Base-by-base conservation (phyloP, 2,329 filamentous ascomycete genomes). In the Aspergillus sp. region DNA sequence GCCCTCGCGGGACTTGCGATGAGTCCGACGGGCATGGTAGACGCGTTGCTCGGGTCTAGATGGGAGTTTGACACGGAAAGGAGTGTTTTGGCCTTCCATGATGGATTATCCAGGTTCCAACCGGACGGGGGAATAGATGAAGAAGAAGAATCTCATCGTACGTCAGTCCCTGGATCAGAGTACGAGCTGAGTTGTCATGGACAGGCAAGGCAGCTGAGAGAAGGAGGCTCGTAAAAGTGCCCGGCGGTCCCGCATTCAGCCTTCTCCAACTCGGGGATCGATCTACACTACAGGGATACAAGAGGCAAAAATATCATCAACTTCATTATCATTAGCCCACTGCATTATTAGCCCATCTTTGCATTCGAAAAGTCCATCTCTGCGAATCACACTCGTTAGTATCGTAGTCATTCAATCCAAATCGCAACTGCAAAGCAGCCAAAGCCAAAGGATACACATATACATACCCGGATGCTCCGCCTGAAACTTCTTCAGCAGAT, bases 401-500 rank as follows among this genome's bases (percentile, higher is more conserved):
- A 55, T 30, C 27, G 19, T n/a, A 13, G 19, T 11, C 30, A 27
- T 34, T 20, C n/a, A 40, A 39, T 19, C 27, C 24, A 47, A 13
- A 42, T 12, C 12, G 11, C 27, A 37, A 30, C 24, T 12, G 39
- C 22, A 12, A 46, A 34, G 15, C 19, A 46, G 6, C 12, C 12
- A 37, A 19, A 40, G 41, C 27, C 34, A 56, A 41, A 1, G 44
- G 54, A 53, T 9, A 30, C 9, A 30, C 27, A 4, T 49, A 39
- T 8, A 69, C 68, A 61, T 66, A 77, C 75, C 75, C 1, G 86
- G 86, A 76, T 89, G 86, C 69, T 96, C 86, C 51, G 80, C 81
- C 84, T 97, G 89, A 79, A 99, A 98, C 80, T 96, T 91, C 79
- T 90, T 89, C 72, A 99, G 79, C 68, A 99, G 88, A 56, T 99